Evolutionary conservation across 2,329 filamentous ascomycete genomes (phyloP), one percentile per base, ranked within the genome.

Genomic region (Ceratocystiopsis sp.): DNA sequence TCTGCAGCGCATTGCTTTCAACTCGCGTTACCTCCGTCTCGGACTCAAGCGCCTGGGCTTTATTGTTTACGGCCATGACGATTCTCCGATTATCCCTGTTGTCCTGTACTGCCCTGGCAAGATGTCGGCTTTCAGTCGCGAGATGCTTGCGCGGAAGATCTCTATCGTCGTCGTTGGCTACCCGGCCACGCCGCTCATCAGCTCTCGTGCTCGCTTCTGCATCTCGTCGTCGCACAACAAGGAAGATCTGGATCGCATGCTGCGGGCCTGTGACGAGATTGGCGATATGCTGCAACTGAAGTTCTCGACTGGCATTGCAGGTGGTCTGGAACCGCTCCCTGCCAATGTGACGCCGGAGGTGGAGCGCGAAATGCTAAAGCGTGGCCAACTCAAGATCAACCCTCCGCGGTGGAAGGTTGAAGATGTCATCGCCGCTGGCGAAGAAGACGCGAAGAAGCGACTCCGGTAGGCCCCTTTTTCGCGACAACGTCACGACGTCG

Each of bases 51-150:
- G 91, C 52, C 78, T 98, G 42, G 91, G 91, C 41, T 89, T 86
- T 65, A 98, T 98, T 57, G 81, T 95, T 43, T 95, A 93, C 58
- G 91, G 91, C 48, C 87, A 96, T 59, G 91, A 98, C 57, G 91
- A 98, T 64, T 95, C 87, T 6, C 91, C 91, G 45, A 96, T 98
- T 53, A 86, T 98, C 53, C 91, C 91, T 43, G 62, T 98, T 51
- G 74, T 94, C 56, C 77, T 98, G 25, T 98, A 95, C 70, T 85
- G 96, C 64, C 91, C 91, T n/a, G 91, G 84, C 54, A 98, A 98
- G 67, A 95, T 98, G 71, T 84, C 89, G 5, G 89, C 91, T 46
- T 98, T 98, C 63, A 95, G 86, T 41, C 91, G 94, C 59, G 91
- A 96, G 61, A 96, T 98, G 91, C 75, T 96, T 47, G 84, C 84